Base-by-base conservation (phyloP, 2,329 filamentous ascomycete species). In the Ascomycota sp. region DNA sequence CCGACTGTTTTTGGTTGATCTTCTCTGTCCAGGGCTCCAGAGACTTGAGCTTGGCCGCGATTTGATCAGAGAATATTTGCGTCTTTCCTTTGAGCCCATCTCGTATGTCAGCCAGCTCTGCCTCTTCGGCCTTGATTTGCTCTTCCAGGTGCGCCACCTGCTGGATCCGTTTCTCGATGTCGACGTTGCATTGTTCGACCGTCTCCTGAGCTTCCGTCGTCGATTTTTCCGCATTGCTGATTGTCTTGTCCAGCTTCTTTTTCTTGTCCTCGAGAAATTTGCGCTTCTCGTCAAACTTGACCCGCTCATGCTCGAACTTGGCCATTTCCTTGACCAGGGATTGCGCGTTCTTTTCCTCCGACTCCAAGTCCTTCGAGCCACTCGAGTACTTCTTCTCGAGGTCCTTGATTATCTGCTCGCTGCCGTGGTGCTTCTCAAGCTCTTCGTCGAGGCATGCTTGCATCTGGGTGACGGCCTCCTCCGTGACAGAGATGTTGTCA, bases 271-370 rank as follows among this genome's bases (percentile, higher is more conserved):
- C 62, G 42, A 98, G 58, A 53, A 95, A 95, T 51, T 98, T 98
- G 52, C 77, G 76, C 62, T 95, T 95, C 55, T 98, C 91, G 42
- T 95, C 86, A 43, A 92, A 84, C 49, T 98, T 98, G 55, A 98
- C 89, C 16, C 76, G 75, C 49, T 95, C 89, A 50, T 95, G 92
- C 48, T 98, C 91, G 40, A 91, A 83, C 49, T 84, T 86, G 31
- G 82, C 74, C 56, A 89, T 74, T 49, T 95, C 81, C 50, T 92
- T 92, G 39, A 76, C 59, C 35, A 92, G 63, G 24, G 61, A 64
- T 43, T 93, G 80, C 0, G 76, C 74, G 34, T 80, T 67, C 54
- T 91, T 86, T 43, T 92, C 81, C 41, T 91, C 70, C 1, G 62
- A 61, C 42, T 91, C 83, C 41, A 76, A 84, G 40, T 91, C 77